Percentiles rank a stretch among this genome's conserved stretches.
Evolutionary conservation across 805 yeast species (phyloP).

Genomic region (Candida berthetii): DNA sequence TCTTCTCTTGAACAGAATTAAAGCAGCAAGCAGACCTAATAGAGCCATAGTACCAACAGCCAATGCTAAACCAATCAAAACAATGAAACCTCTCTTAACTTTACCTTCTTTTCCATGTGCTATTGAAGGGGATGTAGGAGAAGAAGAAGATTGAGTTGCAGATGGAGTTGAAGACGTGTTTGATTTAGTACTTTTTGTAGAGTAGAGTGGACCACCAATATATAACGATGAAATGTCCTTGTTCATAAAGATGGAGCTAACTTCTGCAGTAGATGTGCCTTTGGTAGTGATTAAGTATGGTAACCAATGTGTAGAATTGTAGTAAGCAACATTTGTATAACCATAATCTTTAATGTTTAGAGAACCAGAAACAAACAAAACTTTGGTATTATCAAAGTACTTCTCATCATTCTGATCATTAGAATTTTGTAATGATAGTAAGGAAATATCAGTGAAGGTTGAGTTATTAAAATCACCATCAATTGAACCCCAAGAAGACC

Average conservation of each 20-base stretch:
- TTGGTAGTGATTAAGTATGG: constrained; percentile 49
- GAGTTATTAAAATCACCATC: constrained; percentile 29
- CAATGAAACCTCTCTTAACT: constrained; percentile 53
- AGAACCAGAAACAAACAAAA: constrained; percentile 54
- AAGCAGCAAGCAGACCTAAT: constrained; percentile 34
- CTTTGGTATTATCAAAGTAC: constrained; percentile 35
- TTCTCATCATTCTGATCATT: constrained; percentile 25
- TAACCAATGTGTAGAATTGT: constrained; percentile 59
- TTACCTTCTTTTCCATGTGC: constrained; percentile 10
- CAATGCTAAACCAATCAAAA: constrained; percentile 61
- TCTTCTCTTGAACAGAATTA: constrained; percentile 28
- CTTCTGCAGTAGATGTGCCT: constrained; percentile 13
- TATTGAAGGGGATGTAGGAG: constrained; percentile 6
- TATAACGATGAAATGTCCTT: constrained; percentile 28
- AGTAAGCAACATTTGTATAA: constrained; percentile 52
- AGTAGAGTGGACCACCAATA: constrained; percentile 20
- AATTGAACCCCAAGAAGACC: constrained; percentile 40
- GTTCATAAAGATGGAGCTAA: constrained; percentile 27
- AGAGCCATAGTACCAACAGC: constrained; percentile 45
- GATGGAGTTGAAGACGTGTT: constrained; percentile 12
- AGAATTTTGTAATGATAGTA: constrained; percentile 28
- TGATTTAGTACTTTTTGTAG: constrained; percentile 9
- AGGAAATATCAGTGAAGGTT: constrained; percentile 38
- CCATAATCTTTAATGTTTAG: constrained; percentile 47
- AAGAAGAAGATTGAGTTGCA: constrained; percentile 11